Evolutionary conservation across 305 asterid species (phyloP), one percentile per base, ranked within the genome.

Genomic region (Nicotiana rustica): DNA sequence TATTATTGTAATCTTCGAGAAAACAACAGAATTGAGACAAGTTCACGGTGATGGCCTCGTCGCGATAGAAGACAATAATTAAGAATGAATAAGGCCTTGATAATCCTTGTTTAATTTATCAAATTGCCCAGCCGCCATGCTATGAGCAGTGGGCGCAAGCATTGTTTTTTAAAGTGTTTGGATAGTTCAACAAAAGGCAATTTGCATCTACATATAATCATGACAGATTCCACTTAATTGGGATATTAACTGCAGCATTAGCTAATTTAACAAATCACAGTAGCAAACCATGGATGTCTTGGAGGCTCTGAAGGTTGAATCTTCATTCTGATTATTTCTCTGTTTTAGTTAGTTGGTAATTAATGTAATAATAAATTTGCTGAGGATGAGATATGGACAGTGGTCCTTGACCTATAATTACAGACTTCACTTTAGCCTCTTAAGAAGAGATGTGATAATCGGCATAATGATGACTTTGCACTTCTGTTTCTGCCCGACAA

Each of bases 141-240:
- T 41, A 57, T 41, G 57, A 56, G 78, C 60, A 15, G 78, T 41
- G 57, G 59, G 78, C 36, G 31, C 59, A 10, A 70, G 3, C n/a
- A 41, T 69, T 33, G 35, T 36, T 14, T 38, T 18, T n/a, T 38
- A 38, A 17, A 68, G 31, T 17, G 17, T 36, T 10, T 7, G 4
- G 14, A 10, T 44, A 17, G 78, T 44, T 44, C 10, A 70, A 70
- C 33, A 70, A 70, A 15, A 18, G 35, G 10, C 59, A 41, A 35
- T 41, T 70, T 70, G 78, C 18, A 18, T 41, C 59, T 10, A 44
- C 78, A 71, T 44, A 12, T 6, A 44, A 71, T 71, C 78, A 71
- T 71, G 61, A 70, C 61, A 41, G 12, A 44, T 44, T 8, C 55
- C 15, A n/a, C 38, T 12, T 44, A 71, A 44, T 44, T 44, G 78